Percentiles rank a stretch among this genome's conserved stretches.
phyloP scores from a whole-genome alignment of 345 rosid species.

The Durio zibethinus region DNA sequence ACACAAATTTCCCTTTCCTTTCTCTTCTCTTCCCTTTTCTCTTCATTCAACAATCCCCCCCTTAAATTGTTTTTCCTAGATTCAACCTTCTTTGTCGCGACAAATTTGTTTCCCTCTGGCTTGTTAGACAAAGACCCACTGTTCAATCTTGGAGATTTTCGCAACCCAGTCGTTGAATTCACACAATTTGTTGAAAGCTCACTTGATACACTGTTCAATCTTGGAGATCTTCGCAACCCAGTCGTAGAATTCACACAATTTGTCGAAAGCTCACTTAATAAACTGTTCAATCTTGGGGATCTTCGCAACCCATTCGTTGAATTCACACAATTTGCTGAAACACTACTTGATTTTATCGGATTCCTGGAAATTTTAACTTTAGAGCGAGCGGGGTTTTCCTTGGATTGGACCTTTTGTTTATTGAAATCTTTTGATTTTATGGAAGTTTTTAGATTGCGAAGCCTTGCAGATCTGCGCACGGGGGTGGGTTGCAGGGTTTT shows the following conservation, averaged over 20 bases:
- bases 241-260: conserved; percentile 4
- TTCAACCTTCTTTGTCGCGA: background rate
- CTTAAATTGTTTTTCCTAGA: background rate
- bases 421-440: conserved; percentile 6
- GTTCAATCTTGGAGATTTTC: conserved; percentile 29
- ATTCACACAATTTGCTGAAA: conserved; percentile 7
- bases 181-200: background rate
- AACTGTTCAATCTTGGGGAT: conserved; percentile 21
- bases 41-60: conserved; percentile 15
- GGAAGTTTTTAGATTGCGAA: conserved; percentile 15
- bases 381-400: conserved; percentile 3
- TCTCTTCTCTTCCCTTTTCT: conserved; percentile 11
- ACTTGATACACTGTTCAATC: conserved; percentile 15
- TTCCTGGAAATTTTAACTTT: conserved; percentile 16
- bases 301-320: conserved; percentile 15
- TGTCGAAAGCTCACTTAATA: background rate
- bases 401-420: conserved; percentile 2
- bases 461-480: conserved; percentile 46
- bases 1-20: background rate
- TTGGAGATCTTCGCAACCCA: conserved; percentile 23
- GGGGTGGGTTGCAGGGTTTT: conserved; percentile 17
- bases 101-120: background rate
- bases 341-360: conserved; percentile 4
- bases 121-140: conserved; percentile 14
- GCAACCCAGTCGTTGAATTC: conserved; percentile 11